Conservation (phyloP, 2,329 filamentous ascomycete genomes). For the Aspergillus floridensis region DNA sequence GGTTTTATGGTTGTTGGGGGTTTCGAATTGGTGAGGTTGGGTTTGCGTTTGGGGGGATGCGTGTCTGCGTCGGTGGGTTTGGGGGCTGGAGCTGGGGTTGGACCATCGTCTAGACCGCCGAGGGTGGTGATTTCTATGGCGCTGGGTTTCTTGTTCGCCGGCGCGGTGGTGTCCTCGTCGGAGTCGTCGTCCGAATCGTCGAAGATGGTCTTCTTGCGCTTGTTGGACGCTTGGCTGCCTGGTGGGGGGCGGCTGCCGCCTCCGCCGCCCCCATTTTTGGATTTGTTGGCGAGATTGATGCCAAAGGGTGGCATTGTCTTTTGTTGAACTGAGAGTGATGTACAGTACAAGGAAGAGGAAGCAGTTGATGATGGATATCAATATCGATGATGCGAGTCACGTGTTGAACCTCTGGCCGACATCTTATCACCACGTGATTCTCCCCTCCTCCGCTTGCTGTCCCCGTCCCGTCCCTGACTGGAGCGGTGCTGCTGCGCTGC, state of each 20-base stretch:
- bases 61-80: background rate
- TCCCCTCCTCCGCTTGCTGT: background rate
- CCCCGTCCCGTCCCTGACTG: background rate
- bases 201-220: slow-evolving; percentile 50
- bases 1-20: slow-evolving; percentile 24
- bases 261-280: slow-evolving; percentile 27
- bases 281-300: slow-evolving; percentile 44
- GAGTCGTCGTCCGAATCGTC: slow-evolving; percentile 45
- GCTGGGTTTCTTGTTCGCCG: slow-evolving; percentile 17
- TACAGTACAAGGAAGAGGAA: background rate
- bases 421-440: slow-evolving; percentile 14
- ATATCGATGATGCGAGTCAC: background rate
- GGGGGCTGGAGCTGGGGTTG: background rate
- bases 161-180: slow-evolving; percentile 20
- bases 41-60: slow-evolving; percentile 36
- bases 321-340: background rate
- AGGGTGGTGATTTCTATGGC: slow-evolving; percentile 39
- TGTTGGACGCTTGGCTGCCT: slow-evolving; percentile 28
- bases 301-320: slow-evolving; percentile 34
- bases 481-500: background rate
- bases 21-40: slow-evolving; percentile 27
- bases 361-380: background rate
- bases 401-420: background rate
- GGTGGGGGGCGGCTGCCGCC: slow-evolving; percentile 15
- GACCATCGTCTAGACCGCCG: slow-evolving; percentile 33